A percentile compares a stretch with the other conserved stretches of the same genome.
phyloP scores from a whole-genome alignment of 768 basidiomycete genomes.

The Strobilomyces dryophilus region DNA sequence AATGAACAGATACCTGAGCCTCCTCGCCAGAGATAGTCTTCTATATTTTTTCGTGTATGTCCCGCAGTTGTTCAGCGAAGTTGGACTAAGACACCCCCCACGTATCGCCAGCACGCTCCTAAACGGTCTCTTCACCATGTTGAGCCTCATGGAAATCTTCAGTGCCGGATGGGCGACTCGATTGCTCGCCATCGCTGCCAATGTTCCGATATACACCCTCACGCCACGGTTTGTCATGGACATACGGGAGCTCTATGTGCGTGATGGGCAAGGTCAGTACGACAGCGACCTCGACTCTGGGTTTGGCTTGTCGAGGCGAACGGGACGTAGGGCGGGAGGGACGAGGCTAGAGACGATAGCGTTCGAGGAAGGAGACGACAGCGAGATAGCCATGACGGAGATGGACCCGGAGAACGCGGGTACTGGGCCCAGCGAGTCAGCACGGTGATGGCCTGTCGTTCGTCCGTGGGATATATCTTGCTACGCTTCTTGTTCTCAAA shows the following conservation, averaged over 20 bases:
- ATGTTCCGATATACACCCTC: background rate
- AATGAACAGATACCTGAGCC: background rate
- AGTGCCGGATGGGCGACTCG: background rate
- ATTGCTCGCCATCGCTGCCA: background rate
- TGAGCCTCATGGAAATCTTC: background rate
- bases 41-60: background rate
- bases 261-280: background rate
- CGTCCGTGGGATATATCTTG: too few species aligned
- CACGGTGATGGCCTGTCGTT: too few species aligned
- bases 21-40: background rate
- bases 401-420: background rate
- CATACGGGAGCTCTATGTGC: background rate
- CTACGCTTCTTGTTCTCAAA: too few species aligned
- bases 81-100: too few species aligned
- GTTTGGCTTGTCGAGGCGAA: background rate
- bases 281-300: background rate
- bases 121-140: background rate
- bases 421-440: too few species aligned
- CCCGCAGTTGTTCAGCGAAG: too few species aligned
- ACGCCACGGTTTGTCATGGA: conserved; percentile 1
- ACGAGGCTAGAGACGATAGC: background rate
- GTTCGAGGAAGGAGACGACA: background rate
- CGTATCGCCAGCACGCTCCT: background rate
- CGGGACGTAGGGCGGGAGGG: background rate
- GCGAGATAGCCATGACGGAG: background rate